These are phyloP conservation scores for Umbilicaria muhlenbergii DNA, from an alignment of 495 filamentous ascomycete species.

Conservation along the genomic window DNA sequence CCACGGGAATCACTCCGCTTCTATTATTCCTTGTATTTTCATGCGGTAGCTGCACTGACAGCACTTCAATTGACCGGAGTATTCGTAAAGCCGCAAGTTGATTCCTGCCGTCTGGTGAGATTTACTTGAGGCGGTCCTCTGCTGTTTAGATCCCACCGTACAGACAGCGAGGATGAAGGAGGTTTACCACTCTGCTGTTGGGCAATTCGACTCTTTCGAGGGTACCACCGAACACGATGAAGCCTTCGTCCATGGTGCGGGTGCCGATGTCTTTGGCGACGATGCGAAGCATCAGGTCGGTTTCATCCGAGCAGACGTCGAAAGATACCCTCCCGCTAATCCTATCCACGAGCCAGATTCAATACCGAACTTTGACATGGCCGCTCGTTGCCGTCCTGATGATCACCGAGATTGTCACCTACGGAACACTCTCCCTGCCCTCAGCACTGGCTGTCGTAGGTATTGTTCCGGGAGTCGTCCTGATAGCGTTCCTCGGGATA, in stretches of 20 bases:
- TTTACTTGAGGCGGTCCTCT: no score
- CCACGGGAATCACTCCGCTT: no score
- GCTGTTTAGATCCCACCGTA: no score
- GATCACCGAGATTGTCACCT: constrained; percentile 46
- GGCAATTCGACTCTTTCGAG: no score
- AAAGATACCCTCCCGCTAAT: not conserved
- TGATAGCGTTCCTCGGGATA: constrained; percentile 20
- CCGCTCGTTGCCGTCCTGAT: constrained; percentile 38
- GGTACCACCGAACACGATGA: no score
- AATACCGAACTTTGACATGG: constrained; percentile 44
- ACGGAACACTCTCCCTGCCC: constrained; percentile 45
- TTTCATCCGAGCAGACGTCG: not conserved
- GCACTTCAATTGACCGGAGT: no score
- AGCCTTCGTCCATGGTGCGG: not conserved
- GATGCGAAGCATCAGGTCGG: constrained; percentile 19
- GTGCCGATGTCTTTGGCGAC: constrained; percentile 19
- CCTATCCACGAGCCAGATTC: constrained; percentile 20
- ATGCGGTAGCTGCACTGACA: no score
- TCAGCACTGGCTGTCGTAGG: constrained; percentile 38
- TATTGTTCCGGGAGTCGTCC: constrained; percentile 33
- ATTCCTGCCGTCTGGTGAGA: no score
- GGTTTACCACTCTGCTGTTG: no score
- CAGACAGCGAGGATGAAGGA: no score
- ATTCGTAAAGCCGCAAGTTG: no score
- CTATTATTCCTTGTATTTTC: no score